Base-by-base conservation (phyloP, 176 grass and related monocot species). In the Carex pumila region DNA sequence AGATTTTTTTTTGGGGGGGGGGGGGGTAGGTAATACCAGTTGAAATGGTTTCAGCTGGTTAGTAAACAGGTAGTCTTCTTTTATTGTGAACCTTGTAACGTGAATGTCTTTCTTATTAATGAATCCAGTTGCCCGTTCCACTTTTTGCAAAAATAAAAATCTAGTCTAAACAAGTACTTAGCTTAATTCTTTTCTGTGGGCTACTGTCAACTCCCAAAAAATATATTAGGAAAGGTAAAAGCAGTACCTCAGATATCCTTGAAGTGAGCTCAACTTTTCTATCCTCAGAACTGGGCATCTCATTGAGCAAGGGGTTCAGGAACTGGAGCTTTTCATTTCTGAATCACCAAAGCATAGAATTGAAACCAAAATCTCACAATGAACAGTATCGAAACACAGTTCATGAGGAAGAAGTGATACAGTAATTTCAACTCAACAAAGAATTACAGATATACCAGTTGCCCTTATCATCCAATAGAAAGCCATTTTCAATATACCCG, bases 281-380 rank as follows among this genome's bases (percentile, higher is more conserved):
- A 25, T 87, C 77, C 7, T 92, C 80, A 17, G 25, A 71, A 56
- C 21, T 25, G 2, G 83, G 67, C 71, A 76, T 43, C 47, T 94
- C 79, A 1, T 88, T 10, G 7, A 89, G 7, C 9, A 92, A 76
- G 11, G 92, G 83, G 13, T 89, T 29, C 15, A 97, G 83, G 57
- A 86, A 50, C 13, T 5, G 11, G 8, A 97, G 36, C 85, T 84
- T 94, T 0, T 94, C 91, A 0, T 89, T 55, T 84, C 94, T 97
- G 60, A 47, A 55, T 5, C 3, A 39, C 37, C 37, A 39, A 58
- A 82, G 19, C 15, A 12, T 63, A 45, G 56, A 15, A 86, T 37
- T 14, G 37, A 71, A 53, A 82, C 43, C 9, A 52, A 59, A 45
- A 17, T 30, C 18, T 9, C 64, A 56, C 11, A 53, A 49, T 63